Conservation (phyloP, 345 rosid species). For the Hevea brasiliensis region DNA sequence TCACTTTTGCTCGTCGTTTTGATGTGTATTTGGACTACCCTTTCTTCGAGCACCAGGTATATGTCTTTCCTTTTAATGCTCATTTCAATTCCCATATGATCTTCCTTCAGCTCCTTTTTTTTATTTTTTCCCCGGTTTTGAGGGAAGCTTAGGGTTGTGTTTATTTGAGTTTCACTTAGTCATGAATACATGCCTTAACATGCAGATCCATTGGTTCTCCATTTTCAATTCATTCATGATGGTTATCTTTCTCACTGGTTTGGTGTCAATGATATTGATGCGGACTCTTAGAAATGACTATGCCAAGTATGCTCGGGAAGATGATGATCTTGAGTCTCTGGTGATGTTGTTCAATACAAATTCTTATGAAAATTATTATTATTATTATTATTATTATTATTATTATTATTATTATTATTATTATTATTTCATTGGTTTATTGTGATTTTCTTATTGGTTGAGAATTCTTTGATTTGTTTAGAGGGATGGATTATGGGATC, state of each 20-base stretch:
- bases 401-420: too few relatives aligned
- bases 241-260: conserved; percentile 95
- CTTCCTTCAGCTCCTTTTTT: not conserved
- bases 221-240: conserved; percentile 97
- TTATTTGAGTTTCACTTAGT: not conserved
- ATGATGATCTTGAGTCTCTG: conserved; percentile 93
- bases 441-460: not conserved
- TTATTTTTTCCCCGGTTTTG: too few relatives aligned
- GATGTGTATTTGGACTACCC: conserved; percentile 92
- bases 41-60: conserved; percentile 95
- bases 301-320: conserved; percentile 95
- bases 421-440: too few relatives aligned
- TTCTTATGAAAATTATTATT: not conserved
- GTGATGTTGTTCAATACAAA: conserved; percentile 34
- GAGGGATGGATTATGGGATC: too few relatives aligned
- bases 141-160: not conserved
- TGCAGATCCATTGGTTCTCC: conserved; percentile 97
- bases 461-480: not conserved
- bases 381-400: too few relatives aligned
- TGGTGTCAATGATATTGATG: conserved; percentile 98
- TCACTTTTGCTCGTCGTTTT: conserved; percentile 84
- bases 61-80: not conserved
- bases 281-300: conserved; percentile 93
- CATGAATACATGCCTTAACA: conserved; percentile 4
- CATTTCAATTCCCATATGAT: not conserved